Base-by-base conservation (phyloP, 2,329 filamentous ascomycete species). In the Onygena corvina region DNA sequence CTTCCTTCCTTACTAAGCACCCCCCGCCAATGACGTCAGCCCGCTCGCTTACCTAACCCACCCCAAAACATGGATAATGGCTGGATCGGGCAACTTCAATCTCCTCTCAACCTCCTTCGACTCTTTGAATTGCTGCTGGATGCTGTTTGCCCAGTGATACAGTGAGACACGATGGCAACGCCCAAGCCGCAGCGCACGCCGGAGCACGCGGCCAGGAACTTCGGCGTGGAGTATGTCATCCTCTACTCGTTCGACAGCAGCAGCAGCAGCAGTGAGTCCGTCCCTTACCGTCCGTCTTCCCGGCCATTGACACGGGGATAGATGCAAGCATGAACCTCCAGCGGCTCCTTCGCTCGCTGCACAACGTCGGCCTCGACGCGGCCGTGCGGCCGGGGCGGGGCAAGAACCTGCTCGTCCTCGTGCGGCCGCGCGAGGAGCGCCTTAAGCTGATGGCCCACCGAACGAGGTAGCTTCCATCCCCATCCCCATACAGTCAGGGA, bases 161-260 rank as follows among this genome's bases (percentile, higher is more conserved):
- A n/a, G n/a, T n/a, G n/a, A 42, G 7, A 49, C 16, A 49, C 6
- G 14, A 31, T 3, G 47, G 23, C 18, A n/a, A 8, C 30, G 30
- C 8, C 30, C 30, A 14, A 14, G 23, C 48, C 47, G 44, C 44
- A 46, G 8, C 18, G 34, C 31, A 21, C 30, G 42, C 34, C 16
- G 14, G 2, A n/a, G 34, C 16, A 21, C 25, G 20, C 29, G 52
- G 61, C 71, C 54, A 71, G 71, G 46, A 83, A 82, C 59, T 73
- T 81, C 59, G 76, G 85, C 48, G 86, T 94, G 52, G 89, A 95
- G 71, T 95, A 87, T 73, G 87, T 94, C 50, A 76, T 95, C 54
- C 78, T 81, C 61, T 94, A 86, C 68, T 75, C 81, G 51, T 82
- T 90, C 60, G 76, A 80, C 21, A 72, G 78, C 38, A 76, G n/a